phyloP scores from a whole-genome alignment of 2,329 filamentous ascomycete species.

The Xylaria hypoxylon region DNA sequence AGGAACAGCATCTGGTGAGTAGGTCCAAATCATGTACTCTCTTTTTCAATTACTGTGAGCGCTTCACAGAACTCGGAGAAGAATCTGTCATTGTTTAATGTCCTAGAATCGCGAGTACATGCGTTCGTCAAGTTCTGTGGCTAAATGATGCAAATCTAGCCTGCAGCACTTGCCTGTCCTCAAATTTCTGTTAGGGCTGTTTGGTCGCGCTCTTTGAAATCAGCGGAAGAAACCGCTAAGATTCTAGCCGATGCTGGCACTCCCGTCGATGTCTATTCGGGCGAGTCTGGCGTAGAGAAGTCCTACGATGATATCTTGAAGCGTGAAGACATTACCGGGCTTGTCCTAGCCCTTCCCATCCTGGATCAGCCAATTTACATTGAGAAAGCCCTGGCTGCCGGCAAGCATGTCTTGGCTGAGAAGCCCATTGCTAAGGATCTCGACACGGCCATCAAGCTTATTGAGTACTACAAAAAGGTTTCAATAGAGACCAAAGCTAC shows the following conservation, averaged over 20 bases:
- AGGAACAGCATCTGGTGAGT: conserved; percentile 63
- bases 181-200: conserved; percentile 64
- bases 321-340: conserved; percentile 58
- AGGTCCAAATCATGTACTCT: conserved; percentile 9
- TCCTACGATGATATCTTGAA: conserved; percentile 58
- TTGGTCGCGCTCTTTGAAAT: conserved; percentile 65
- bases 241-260: conserved; percentile 45
- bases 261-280: conserved; percentile 48
- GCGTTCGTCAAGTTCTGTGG: conserved; percentile 14
- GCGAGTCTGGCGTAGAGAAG: conserved; percentile 51
- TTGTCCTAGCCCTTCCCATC: conserved; percentile 67
- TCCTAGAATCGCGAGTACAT: background rate
- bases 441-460: conserved; percentile 55
- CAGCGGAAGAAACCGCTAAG: conserved; percentile 57
- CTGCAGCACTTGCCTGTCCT: conserved; percentile 62
- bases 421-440: conserved; percentile 75
- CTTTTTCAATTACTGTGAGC: background rate
- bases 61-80: background rate
- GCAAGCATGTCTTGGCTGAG: conserved; percentile 77
- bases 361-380: conserved; percentile 68
- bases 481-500: conserved; percentile 53
- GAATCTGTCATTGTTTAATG: background rate
- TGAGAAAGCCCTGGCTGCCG: conserved; percentile 68
- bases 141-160: conserved; percentile 48
- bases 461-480: conserved; percentile 53